Evolutionary conservation across 2,329 filamentous ascomycete genomes (phyloP).

Genomic region (Apiospora malaysiana): DNA sequence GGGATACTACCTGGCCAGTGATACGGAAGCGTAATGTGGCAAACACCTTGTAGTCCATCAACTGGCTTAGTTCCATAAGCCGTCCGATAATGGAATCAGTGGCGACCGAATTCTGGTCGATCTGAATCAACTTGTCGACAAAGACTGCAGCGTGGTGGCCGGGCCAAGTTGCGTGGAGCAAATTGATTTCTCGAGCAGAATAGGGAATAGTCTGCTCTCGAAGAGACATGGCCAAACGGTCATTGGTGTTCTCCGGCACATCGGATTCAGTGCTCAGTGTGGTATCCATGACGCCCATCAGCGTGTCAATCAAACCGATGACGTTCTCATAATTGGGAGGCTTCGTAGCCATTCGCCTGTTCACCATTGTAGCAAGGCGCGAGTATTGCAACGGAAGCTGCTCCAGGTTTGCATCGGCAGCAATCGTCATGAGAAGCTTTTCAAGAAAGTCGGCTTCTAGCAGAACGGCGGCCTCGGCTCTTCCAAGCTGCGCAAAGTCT

Average conservation of each 20-base stretch:
- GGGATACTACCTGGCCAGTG: conserved; percentile 52
- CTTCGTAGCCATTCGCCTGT: conserved; percentile 55
- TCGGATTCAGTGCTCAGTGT: conserved; percentile 37
- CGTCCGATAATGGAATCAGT: conserved; percentile 63
- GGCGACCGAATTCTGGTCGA: conserved; percentile 60
- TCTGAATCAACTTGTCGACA: conserved; percentile 68
- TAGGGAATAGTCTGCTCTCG: conserved; percentile 49
- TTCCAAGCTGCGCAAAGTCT: conserved; percentile 68
- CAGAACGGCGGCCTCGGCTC: conserved; percentile 61
- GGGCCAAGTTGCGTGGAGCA: conserved; percentile 52
- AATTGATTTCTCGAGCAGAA: conserved; percentile 51
- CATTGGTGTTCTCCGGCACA: conserved; percentile 46
- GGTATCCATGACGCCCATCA: conserved; percentile 52
- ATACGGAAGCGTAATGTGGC: conserved; percentile 61
- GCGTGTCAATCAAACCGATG: conserved; percentile 54
- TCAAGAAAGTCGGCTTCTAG: conserved; percentile 66
- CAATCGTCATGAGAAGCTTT: conserved; percentile 64
- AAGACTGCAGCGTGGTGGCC: conserved; percentile 55
- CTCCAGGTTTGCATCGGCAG: conserved; percentile 60
- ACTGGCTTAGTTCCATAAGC: conserved; percentile 58
- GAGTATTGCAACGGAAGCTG: conserved; percentile 58
- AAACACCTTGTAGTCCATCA: conserved; percentile 59
- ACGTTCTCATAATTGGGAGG: conserved; percentile 60
- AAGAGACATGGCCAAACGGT: conserved; percentile 45
- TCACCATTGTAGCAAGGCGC: conserved; percentile 58